Evolutionary conservation across 2,329 filamentous ascomycete genomes (phyloP), one percentile per base, ranked within the genome.

Genomic region (Coniochaeta ligniaria): DNA sequence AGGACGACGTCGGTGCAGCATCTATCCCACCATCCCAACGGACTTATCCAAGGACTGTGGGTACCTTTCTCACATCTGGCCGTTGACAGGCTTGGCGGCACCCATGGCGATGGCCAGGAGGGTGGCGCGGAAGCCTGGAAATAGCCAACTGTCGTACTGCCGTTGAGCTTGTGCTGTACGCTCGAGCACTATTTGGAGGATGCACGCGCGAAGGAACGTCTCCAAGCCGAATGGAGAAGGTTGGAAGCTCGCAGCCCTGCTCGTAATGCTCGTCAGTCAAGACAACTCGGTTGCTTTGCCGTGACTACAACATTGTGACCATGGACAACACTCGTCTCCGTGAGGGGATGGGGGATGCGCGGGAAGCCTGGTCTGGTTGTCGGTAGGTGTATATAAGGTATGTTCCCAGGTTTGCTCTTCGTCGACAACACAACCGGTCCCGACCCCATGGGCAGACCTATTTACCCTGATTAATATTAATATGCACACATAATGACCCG

Each of bases 401-500:
- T 47, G 20, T 47, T 47, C 11, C 43, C 43, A 14, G 43, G 43
- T 47, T 47, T 17, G 43, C 43, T 47, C 16, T 20, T n/a, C 38
- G 4, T 47, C 22, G 43, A 47, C n/a, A 47, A 6, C 43, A 24
- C 24, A 47, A 47, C 20, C 43, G 43, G 11, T 47, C 43, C 20
- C 43, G 43, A 24, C 20, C 4, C 43, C 43, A 31, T 17, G 54
- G 54, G 11, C 9, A 56, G 54, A 56, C 17, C 11, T 28, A 22
- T 36, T 56, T 56, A 56, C 22, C 31, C 33, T 36, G 35, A 56
- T 56, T 56, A 52, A 52, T 52, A 52, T 52, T 56, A 36, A 56
- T 56, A 56, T 56, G 5, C 54, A 24, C 54, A 3, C 20, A 56
- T 36, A 56, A 56, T 56, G 54, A 24, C 31, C 54, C 54, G 54